Evolutionary conservation across 148 eudicot species (phyloP).

Genomic region (Silene uniflora): DNA sequence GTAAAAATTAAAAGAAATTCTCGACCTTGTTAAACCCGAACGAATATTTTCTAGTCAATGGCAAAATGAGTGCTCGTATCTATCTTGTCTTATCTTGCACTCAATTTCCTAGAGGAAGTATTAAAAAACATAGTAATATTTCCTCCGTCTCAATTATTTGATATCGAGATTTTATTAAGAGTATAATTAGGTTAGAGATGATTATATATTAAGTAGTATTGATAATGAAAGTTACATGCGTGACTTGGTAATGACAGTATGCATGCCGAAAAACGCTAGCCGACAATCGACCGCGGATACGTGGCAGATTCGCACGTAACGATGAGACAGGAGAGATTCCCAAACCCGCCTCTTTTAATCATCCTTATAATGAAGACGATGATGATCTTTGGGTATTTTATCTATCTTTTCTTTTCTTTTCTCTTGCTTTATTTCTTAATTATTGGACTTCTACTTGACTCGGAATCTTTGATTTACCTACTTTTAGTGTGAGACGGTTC

Average conservation of each 20-base stretch:
- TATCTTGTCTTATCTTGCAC: too few relatives aligned
- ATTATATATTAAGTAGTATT: too few relatives aligned
- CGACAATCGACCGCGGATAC: slow-evolving; percentile 82
- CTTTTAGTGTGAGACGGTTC: too few relatives aligned
- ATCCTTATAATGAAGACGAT: slow-evolving; percentile 42
- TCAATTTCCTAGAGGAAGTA: too few relatives aligned
- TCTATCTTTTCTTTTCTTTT: not conserved
- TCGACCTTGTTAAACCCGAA: not conserved
- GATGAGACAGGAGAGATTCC: slow-evolving; percentile 71
- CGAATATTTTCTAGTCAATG: not conserved
- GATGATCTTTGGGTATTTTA: slow-evolving; percentile 62
- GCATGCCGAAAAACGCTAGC: slow-evolving; percentile 96
- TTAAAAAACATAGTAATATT: too few relatives aligned
- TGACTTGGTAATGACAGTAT: slow-evolving; percentile 41
- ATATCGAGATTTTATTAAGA: too few relatives aligned
- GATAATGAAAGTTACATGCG: not conserved
- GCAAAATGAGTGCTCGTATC: not conserved
- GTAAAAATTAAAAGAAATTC: too few relatives aligned
- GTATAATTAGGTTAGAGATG: too few relatives aligned
- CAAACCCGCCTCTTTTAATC: slow-evolving; percentile 42
- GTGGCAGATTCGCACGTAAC: slow-evolving; percentile 95
- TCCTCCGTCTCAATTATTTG: too few relatives aligned
- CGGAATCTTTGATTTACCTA: too few relatives aligned
- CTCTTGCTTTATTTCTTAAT: not conserved
- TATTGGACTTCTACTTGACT: too few relatives aligned